These are phyloP conservation scores for Asterochloris sp. DNA, from an alignment of 139 green algal species.

Conservation along the genomic window DNA sequence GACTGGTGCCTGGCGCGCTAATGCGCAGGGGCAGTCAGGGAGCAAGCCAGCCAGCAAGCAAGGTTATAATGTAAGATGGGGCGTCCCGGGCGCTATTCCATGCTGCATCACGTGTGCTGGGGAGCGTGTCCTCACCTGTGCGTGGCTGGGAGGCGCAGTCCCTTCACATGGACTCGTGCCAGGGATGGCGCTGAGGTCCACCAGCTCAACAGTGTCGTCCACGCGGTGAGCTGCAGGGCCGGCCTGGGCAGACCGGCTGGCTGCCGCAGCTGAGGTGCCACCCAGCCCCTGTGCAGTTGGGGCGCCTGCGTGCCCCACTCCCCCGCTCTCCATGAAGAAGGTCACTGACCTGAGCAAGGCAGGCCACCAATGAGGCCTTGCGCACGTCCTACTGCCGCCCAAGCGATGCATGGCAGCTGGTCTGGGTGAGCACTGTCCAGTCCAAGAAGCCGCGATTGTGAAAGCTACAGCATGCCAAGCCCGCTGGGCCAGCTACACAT, in stretches of 20 bases:
- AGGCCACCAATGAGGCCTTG: no score
- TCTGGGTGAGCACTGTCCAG: no score
- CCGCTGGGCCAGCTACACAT: no score
- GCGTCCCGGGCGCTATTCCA: no score
- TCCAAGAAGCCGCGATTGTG: no score
- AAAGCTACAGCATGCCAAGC: no score
- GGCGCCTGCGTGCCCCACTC: not conserved
- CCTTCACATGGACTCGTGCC: not conserved
- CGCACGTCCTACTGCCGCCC: no score
- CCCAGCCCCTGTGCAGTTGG: not conserved
- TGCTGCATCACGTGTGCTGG: no score
- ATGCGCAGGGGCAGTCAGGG: not conserved
- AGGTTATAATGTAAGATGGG: not conserved
- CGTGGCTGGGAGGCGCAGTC: not conserved
- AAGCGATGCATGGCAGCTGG: no score
- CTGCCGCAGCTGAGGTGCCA: not conserved
- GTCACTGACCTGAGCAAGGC: constrained; percentile 2
- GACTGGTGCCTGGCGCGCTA: not conserved
- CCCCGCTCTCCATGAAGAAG: constrained; percentile 34
- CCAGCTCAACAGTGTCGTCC: not conserved
- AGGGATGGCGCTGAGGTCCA: not conserved
- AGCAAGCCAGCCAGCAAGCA: no score
- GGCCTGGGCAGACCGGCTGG: not conserved
- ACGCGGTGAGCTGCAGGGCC: not conserved
- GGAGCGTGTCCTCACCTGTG: not conserved